Base-by-base conservation (phyloP, 169 alveolate species). In the Cryptosporidium muris region DNA sequence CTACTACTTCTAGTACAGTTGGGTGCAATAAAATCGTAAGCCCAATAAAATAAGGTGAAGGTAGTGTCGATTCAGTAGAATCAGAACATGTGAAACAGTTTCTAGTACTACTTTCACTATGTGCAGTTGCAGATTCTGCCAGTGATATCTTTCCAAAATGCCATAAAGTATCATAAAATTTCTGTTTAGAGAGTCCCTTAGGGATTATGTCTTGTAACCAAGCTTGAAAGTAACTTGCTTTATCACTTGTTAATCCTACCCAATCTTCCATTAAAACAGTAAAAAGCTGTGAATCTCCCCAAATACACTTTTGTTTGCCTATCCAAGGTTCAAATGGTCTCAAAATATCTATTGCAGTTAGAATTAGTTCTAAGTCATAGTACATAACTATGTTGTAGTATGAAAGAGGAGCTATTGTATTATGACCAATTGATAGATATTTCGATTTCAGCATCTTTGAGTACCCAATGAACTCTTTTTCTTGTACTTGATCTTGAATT, bases 271-370 rank as follows among this genome's bases (percentile, higher is more conserved):
- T 43, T 34, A 74, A 36, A 8, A 58, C 12, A 14, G 49, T 74
- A 54, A 74, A 74, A 42, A 74, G 48, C n/a, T 74, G 85, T 5
- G 85, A 74, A 51, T 74, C 85, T 6, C 85, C 85, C 85, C 85
- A 74, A 45, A 74, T 68, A 14, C 54, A 43, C 7, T 48, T 74
- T 6, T 66, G 66, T 12, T 47, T 43, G 25, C 67, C 85, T 25
- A 74, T 47, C n/a, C 16, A 34, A 9, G 5, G 25, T 36, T 74
- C 68, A 54, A 47, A 74, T 11, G 85, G 85, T 64, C 48, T 74
- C 1, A 74, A 60, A 37, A 68, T 74, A 62, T 74, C 67, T 38
- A 74, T 45, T 58, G 85, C 85, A 8, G 85, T 74, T 12, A 74
- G 54, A 3, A 74, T 43, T 58, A 60, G 34, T 36, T 74, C 85